Base-by-base conservation (phyloP, 371 early-diverging fungal species). In the Mortierella sp. region DNA sequence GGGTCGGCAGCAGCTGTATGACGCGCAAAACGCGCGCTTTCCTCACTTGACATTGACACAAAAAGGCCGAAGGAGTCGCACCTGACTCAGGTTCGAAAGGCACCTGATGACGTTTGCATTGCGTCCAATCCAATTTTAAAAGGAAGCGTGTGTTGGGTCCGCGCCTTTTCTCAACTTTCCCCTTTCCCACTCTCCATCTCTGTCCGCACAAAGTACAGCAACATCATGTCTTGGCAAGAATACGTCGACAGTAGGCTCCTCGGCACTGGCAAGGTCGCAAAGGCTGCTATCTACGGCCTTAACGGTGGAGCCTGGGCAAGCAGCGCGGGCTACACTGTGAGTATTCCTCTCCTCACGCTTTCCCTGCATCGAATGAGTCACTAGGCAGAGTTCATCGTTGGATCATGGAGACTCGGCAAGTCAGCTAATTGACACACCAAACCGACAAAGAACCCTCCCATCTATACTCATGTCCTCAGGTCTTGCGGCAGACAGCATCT, bases 191-290 rank as follows among this genome's bases (percentile, higher is more conserved):
- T 48, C 53, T 57, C 49, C 57, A 28, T 19, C 41, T 40, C 7
- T 54, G 56, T 37, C 39, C 41, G 39, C 14, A 56, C 50, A 52
- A 49, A 54, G 51, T 52, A 28, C 56, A 56, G 40, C 39, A 51
- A 39, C 74, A 86, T 53, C 73, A 91, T 90, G 94, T 91, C 91
- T 76, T 94, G 94, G 94, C 91, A 94, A 86, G 58, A 85, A 63
- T 95, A 95, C 86, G 94, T 95, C 67, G 95, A 95, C 80, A 77
- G 34, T 79, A 90, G 91, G 85, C 89, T 97, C 48, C 67, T 94
- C 60, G 93, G 86, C 45, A 92, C 93, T 61, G 88, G 88, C 40
- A 85, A 89, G 65, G 87, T 96, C 57, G 28, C 71, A 66, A 77
- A 87, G 68, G 94, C 85, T 39, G 92, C 90, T 70, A 95, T 97